Evolutionary conservation across 2,329 filamentous ascomycete genomes (phyloP), one percentile per base, ranked within the genome.

Genomic region (Zymoseptoria crescenta): DNA sequence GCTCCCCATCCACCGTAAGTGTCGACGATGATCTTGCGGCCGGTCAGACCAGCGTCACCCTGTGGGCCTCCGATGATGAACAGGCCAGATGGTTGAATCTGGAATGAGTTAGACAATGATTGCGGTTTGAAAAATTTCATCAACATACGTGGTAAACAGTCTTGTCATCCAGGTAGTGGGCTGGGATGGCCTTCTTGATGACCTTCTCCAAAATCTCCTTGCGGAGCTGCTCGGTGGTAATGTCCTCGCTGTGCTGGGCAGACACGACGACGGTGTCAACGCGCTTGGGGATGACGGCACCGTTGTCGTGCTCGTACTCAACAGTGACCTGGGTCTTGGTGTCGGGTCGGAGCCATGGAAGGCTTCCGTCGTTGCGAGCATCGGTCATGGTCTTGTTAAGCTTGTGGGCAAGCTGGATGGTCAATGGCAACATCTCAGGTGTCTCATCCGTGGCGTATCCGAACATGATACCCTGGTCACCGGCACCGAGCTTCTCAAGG

Each of bases 401-500:
- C 84, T 92, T 91, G 86, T 99, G 94, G 73, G 94, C 88, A 74
- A 97, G 86, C 73, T 93, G 85, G 70, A 97, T 84, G 72, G 93
- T 97, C 73, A 99, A 83, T 68, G 94, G 94, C 76, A 97, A 89
- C 70, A 96, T 85, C 82, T 99, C 94, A 64, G 93, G 92, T 72
- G 94, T 97, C 85, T 99, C 94, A 74, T 99, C 94, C 73, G 94
- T 96, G 77, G 94, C 94, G 84, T 99, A 99, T 73, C 94, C 94
- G 80, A 99, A 99, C 94, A 99, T 99, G 84, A 99, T 96, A 83
- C 94, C 94, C 84, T 99, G 94, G 80, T 99, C 94, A 88, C 94
- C 94, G 65, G 94, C 94, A 79, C 94, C 94, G 67, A 99, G 87
- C 81, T 96, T 87, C 86, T 99, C 94, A 54, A 99, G 88, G 69